Evolutionary conservation across 2,329 filamentous ascomycete genomes (phyloP).

Genomic region (Colletotrichum sublineola): DNA sequence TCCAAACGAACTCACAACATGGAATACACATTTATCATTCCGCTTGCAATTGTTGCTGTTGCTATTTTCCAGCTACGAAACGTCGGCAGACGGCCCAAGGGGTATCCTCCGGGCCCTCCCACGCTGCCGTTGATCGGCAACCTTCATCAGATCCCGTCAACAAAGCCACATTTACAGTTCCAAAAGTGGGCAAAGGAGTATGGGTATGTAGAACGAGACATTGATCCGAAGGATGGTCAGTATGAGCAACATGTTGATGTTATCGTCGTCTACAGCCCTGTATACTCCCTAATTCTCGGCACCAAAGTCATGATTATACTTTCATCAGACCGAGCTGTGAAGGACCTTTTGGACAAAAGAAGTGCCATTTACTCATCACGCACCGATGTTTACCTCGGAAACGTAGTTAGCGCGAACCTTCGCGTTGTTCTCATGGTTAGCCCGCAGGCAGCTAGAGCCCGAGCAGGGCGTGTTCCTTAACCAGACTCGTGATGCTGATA

Average conservation of each 20-base stretch:
- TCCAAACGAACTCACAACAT: background rate
- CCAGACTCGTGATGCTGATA: background rate
- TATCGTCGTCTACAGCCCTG: constrained; percentile 51
- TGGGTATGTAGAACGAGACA: constrained; percentile 29
- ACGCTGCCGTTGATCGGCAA: constrained; percentile 66
- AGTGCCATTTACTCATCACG: constrained; percentile 64
- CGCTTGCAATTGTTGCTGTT: constrained; percentile 2
- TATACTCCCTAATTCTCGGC: constrained; percentile 66
- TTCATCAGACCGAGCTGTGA: constrained; percentile 59
- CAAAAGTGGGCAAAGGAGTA: constrained; percentile 66
- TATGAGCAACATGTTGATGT: background rate
- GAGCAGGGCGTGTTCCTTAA: background rate
- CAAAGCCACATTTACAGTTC: constrained; percentile 60
- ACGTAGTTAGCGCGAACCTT: constrained; percentile 17
- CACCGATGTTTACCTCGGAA: constrained; percentile 43
- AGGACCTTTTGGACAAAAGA: constrained; percentile 65
- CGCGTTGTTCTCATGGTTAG: constrained; percentile 31
- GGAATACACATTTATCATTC: background rate
- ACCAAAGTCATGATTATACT: constrained; percentile 62
- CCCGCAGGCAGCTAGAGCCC: too few species aligned
- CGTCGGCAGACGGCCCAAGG: constrained; percentile 23
- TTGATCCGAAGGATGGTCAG: too few species aligned
- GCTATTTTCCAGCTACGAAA: constrained; percentile 1
- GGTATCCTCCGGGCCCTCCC: constrained; percentile 63
- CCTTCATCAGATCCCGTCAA: constrained; percentile 61